Conservation (phyloP, 2,329 filamentous ascomycete species). For the Fusarium chuoi region DNA sequence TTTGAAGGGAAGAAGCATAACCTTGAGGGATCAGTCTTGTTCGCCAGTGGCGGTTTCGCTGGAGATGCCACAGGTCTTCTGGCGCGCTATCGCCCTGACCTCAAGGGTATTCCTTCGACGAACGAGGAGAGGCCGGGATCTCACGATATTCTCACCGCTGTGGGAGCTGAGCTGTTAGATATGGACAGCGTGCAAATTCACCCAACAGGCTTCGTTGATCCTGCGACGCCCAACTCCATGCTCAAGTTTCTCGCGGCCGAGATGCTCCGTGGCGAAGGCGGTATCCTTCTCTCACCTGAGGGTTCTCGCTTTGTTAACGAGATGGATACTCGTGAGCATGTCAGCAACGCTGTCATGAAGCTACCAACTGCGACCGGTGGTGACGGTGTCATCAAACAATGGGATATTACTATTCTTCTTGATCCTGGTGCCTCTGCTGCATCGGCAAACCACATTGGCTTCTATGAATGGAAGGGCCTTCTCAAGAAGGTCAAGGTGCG, state of each 20-base stretch:
- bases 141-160: slow-evolving; percentile 55
- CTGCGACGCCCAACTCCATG: slow-evolving; percentile 53
- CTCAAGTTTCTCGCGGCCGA: slow-evolving; percentile 74
- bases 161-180: slow-evolving; percentile 58
- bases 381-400: slow-evolving; percentile 57
- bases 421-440: slow-evolving; percentile 67
- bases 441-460: slow-evolving; percentile 66
- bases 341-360: slow-evolving; percentile 64
- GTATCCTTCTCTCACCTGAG: slow-evolving; percentile 59
- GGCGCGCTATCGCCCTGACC: slow-evolving; percentile 66
- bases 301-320: slow-evolving; percentile 71
- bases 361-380: slow-evolving; percentile 45
- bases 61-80: slow-evolving; percentile 69
- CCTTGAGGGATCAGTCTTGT: slow-evolving; percentile 62
- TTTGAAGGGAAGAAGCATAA: slow-evolving; percentile 50
- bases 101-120: slow-evolving; percentile 69
- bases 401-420: slow-evolving; percentile 67
- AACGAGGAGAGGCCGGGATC: slow-evolving; percentile 68
- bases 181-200: slow-evolving; percentile 72
- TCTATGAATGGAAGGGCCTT: slow-evolving; percentile 71
- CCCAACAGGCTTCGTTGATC: slow-evolving; percentile 72
- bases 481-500: slow-evolving; percentile 65
- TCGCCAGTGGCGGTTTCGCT: slow-evolving; percentile 70
- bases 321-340: slow-evolving; percentile 66
- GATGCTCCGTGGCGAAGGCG: slow-evolving; percentile 70